phyloP scores from a whole-genome alignment of 2,329 filamentous ascomycete genomes.

The Volutella citrinella region DNA sequence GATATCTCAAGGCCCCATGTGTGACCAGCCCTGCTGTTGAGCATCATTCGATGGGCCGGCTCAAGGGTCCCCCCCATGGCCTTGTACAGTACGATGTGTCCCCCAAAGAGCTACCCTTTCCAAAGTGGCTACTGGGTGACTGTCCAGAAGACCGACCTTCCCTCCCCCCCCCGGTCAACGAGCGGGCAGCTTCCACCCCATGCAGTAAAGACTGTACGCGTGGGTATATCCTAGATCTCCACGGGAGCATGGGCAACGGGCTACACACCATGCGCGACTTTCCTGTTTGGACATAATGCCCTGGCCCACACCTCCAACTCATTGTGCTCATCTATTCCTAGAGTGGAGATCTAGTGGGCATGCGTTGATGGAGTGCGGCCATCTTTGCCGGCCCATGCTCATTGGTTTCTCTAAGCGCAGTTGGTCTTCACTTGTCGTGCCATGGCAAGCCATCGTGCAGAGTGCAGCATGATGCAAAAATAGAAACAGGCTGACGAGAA shows the following conservation, averaged over 20 bases:
- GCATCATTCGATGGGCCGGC: too few species aligned
- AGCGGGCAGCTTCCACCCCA: slow-evolving; percentile 17
- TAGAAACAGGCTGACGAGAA: slow-evolving; percentile 31
- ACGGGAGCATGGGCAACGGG: slow-evolving; percentile 25
- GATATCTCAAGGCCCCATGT: too few species aligned
- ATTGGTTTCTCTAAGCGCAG: slow-evolving; percentile 51
- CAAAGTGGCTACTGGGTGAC: too few species aligned
- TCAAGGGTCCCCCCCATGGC: too few species aligned
- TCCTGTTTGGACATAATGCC: slow-evolving; percentile 23
- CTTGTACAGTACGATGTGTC: too few species aligned
- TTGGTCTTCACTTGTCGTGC: slow-evolving; percentile 26
- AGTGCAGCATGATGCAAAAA: slow-evolving; percentile 34
- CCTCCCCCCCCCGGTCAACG: slow-evolving; percentile 13
- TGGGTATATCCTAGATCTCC: slow-evolving; percentile 18
- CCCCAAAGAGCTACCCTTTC: too few species aligned
- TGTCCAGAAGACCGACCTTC: slow-evolving; percentile 16
- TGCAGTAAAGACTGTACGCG: slow-evolving; percentile 24
- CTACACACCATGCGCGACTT: slow-evolving; percentile 30
- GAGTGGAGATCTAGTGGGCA: slow-evolving; percentile 22
- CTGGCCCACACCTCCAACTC: slow-evolving; percentile 20
- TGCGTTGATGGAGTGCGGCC: slow-evolving; percentile 18
- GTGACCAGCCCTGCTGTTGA: too few species aligned
- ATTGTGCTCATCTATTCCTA: slow-evolving; percentile 28
- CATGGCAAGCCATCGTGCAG: slow-evolving; percentile 18
- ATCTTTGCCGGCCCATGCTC: slow-evolving; percentile 28